Base-by-base conservation (phyloP, 1,284 basidiomycete species). In the Trichosporon faecale region DNA sequence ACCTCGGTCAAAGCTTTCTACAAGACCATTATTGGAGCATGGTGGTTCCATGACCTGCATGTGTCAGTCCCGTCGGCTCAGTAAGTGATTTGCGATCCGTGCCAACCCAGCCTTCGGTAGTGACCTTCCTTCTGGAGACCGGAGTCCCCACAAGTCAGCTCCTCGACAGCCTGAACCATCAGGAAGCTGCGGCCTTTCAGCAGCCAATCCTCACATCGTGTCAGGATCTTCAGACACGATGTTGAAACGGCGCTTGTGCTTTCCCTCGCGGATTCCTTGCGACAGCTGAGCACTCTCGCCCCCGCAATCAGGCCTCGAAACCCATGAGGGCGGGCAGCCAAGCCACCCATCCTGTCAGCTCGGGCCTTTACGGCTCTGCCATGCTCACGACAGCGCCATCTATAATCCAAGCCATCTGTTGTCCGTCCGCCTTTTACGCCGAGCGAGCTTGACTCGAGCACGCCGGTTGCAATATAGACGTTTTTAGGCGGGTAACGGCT, bases 351-450 rank as follows among this genome's bases (percentile, higher is more conserved):
- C 12, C 25, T 73, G 67, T 73, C 0, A 37, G 70, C 72, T 61
- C 61, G 67, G 68, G 70, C 68, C 73, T 74, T 74, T 74, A 68
- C 70, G 67, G 57, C 66, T 52, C 67, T 27, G 67, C 33, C 68
- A 27, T 33, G 49, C 70, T 66, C 46, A 12, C 49, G 33, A 66
- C 63, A 64, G 66, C 64, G 21, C 66, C 69, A 57, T 70, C 66
- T 69, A 69, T 69, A 49, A 57, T 69, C 72, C 67, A 46, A 31
- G 46, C 25, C 60, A 16, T 31, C 14, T 9, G 27, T 33, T 75
- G 70, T 75, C 71, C 74, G 74, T 75, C 70, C 72, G 69, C 64
- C 70, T 68, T 71, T 70, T 71, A 73, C 70, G 25, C 72, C 44
- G 60, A 25, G 23, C 27, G 33, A 25, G 68, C 55, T 69, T 33